Evolutionary conservation across 371 early-diverging fungal genomes (phyloP), one percentile per base, ranked within the genome.

Genomic region (Circinella minor): DNA sequence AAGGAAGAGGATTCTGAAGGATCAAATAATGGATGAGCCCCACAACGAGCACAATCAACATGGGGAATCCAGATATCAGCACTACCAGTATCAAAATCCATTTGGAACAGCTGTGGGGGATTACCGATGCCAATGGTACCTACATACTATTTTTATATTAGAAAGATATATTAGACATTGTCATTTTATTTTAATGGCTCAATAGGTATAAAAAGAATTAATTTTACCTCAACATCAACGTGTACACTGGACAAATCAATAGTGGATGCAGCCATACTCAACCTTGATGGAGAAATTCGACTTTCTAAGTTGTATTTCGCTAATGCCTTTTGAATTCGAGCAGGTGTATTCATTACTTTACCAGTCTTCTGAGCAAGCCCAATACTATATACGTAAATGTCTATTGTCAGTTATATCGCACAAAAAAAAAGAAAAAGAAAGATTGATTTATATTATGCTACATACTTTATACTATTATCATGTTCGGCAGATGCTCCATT

Each of bases 1-100:
- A 66, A 77, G 0, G 75, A 71, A 0, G 75, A 72, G 1, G 81
- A 81, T 10, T 63, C 46, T 1, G 36, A 17, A 10, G 72, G 55
- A 65, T 83, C 63, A 63, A 77, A 83, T 7, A 68, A 74, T 15
- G 71, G 69, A 55, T 77, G 78, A 0, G 57, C 34, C 2, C 79
- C 69, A 39, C 83, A 83, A 7, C 61, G 59, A 7, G 55, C 65
- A 65, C 88, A 87, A 15, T 63, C 61, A 18, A 63, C 63, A 13
- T 77, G 71, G 1, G 86, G 82, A 6, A 86, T 68, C 88, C 88
- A 88, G 3, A 86, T 81, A 70, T 88, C 85, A 1, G 86, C 72
- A 17, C 86, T 86, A 5, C 88, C 88, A 0, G 88, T 88, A 66
- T 88, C 88, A 75, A 88, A 86, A 57, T 85, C 85, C 39, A 88